phyloP scores from a whole-genome alignment of 2,329 filamentous ascomycete species.

The Neophaeococcomyces aloes region DNA sequence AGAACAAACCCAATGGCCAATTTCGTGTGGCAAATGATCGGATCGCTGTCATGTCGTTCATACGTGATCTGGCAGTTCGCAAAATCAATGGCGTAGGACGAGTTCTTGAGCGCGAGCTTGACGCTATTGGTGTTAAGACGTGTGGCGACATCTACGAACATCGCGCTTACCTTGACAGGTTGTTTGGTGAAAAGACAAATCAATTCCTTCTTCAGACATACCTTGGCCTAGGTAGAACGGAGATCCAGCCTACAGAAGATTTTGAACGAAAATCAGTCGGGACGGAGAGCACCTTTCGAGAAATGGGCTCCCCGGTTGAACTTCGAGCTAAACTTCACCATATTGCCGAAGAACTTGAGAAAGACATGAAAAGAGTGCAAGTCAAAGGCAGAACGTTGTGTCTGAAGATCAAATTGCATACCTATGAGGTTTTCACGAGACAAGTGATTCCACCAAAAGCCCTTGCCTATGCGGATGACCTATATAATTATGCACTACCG shows the following conservation, averaged over 20 bases:
- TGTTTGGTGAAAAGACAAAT: conserved; percentile 88
- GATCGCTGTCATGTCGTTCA: conserved; percentile 68
- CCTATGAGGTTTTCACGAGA: conserved; percentile 80
- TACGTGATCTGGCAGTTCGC: conserved; percentile 69
- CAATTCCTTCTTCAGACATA: conserved; percentile 77
- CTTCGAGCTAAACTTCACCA: conserved; percentile 67
- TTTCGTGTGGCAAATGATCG: conserved; percentile 65
- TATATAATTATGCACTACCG: conserved; percentile 70
- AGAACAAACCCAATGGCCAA: conserved; percentile 94
- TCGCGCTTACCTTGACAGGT: conserved; percentile 58
- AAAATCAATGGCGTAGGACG: conserved; percentile 94
- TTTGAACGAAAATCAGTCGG: conserved; percentile 89
- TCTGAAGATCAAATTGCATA: conserved; percentile 87
- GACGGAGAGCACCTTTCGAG: conserved; percentile 82
- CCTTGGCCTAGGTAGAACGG: conserved; percentile 75
- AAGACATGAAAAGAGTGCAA: conserved; percentile 66
- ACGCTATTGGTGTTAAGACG: conserved; percentile 74
- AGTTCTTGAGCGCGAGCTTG: conserved; percentile 82
- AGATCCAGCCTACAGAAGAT: conserved; percentile 74
- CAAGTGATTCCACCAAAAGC: conserved; percentile 67
- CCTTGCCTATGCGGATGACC: conserved; percentile 62
- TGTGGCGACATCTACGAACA: conserved; percentile 79
- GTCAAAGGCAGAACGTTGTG: conserved; percentile 86
- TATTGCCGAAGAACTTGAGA: conserved; percentile 76
- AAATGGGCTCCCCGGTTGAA: conserved; percentile 58